Base-by-base conservation (phyloP, 176 grass and related monocot species). In the Coix lacrymajobi region DNA sequence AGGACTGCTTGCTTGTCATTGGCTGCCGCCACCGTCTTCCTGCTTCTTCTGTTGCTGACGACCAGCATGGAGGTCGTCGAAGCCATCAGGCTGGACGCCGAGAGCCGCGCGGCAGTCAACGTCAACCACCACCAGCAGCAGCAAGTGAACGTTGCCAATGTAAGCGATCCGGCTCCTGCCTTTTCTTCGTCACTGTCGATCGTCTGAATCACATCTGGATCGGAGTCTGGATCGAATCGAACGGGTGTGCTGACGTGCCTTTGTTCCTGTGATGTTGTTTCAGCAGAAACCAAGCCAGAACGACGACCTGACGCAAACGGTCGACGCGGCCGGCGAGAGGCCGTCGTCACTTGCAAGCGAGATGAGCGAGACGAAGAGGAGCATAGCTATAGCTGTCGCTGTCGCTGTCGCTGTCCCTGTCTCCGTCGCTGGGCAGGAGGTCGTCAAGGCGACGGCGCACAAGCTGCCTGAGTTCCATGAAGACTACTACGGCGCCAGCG, bases 401-500 rank as follows among this genome's bases (percentile, higher is more conserved):
- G n/a, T n/a, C n/a, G n/a, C n/a, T n/a, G 0, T 52, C n/a, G 56
- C 49, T 52, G 48, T 20, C 6, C 1, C 19, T 54, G 49, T 25
- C 54, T 24, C 54, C 11, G 56, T 83, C 25, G 25, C 26, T 14
- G 65, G 24, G 15, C 10, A 75, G 60, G 64, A 80, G 48, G 29
- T 82, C 28, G 36, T 86, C 28, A 57, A 60, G 33, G 85, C 80
- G 13, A 58, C 66, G 12, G 84, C 79, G 2, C 85, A 92, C 72
- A 86, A 75, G 69, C 48, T 95, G 34, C 93, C 85, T 12, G 81
- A 74, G 62, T 86, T 95, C 62, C 90, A 95, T 4, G 93, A 92
- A 57, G 93, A 92, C 74, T 95, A 95, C 83, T 92, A 90, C 40
- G 93, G 90, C 13, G 90, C 90, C 17, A 90, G 85, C 33, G 93